Evolutionary conservation across 2,329 filamentous ascomycete genomes (phyloP), one percentile per base, ranked within the genome.

Genomic region (Fusarium luffae): DNA sequence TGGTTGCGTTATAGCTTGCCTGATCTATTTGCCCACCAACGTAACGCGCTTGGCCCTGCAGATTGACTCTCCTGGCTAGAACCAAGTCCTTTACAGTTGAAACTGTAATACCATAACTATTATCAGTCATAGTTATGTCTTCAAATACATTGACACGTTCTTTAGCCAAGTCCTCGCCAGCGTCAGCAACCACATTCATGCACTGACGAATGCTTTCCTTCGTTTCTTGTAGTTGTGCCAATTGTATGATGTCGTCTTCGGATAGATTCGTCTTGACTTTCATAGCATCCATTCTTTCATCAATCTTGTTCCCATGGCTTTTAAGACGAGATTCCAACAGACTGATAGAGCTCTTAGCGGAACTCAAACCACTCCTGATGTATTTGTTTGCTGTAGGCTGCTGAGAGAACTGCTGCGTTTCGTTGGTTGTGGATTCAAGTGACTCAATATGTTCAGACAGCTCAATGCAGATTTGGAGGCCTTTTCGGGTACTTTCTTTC

Each of bases 1-100:
- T 58, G 12, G 55, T 58, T n/a, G 55, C 55, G 19, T 58, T 32
- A 27, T 56, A 56, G 54, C 43, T 56, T 50, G 54, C 54, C 43
- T 50, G 43, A 18, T 40, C 54, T 50, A 66, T 65, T 40, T 66
- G 60, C 2, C 63, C 60, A 37, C 63, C 63, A 13, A 66, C 32
- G 21, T 64, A 66, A 30, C 63, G 63, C 3, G 65, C 43, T n/a
- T 66, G 62, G 5, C 62, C 62, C 40, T 56, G 48, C 16, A 74
- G 44, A n/a, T 73, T 72, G 32, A 74, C 55, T 40, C 63, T 66
- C 30, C 73, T 50, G 11, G 73, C 72, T 12, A 62, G 41, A 30
- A 76, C 69, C 11, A 75, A 67, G 14, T 76, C 72, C 21, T 71
- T 72, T 1, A 75, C 59, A 25, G 72, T 76, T 10, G 71, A 76